Conservation (phyloP, 192 early-diverging fungal species). For the Umbelopsis isabellina region DNA sequence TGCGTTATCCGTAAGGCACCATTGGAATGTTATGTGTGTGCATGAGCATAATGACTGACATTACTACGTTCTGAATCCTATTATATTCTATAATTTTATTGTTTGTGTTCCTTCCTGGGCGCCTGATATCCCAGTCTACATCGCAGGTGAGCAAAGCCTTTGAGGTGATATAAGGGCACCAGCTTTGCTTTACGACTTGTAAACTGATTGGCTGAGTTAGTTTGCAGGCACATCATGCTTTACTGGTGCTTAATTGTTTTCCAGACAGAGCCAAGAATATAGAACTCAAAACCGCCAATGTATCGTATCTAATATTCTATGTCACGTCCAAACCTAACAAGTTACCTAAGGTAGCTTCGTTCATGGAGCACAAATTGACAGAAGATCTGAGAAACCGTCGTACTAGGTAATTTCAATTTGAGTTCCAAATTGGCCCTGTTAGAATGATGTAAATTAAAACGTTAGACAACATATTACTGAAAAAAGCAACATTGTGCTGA, state of each 20-base stretch:
- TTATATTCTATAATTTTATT: background rate
- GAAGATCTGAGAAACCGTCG: slow-evolving; percentile 10
- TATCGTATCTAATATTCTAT: slow-evolving; percentile 12
- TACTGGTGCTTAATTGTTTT: slow-evolving; percentile 12
- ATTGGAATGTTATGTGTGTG: background rate
- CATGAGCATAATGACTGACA: background rate
- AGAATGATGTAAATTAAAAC: background rate
- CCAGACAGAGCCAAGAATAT: background rate
- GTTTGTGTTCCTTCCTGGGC: background rate
- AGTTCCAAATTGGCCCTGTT: background rate
- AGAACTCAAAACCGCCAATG: background rate
- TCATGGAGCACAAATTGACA: slow-evolving; percentile 11
- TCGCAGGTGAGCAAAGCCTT: slow-evolving; percentile 10
- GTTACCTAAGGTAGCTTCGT: slow-evolving; percentile 15
- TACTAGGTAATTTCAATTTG: background rate
- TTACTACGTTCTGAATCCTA: background rate
- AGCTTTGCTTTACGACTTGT: background rate
- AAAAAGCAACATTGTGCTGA: slow-evolving; percentile 3
- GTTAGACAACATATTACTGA: too few species aligned
- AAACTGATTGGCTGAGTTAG: background rate
- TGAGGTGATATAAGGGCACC: background rate
- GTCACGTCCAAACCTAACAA: background rate
- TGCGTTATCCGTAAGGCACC: slow-evolving; percentile 10
- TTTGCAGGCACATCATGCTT: slow-evolving; percentile 14
- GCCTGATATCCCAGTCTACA: background rate